Conservation (phyloP, 2,329 filamentous ascomycete genomes). For the Iodosphaeria phyllophila region DNA sequence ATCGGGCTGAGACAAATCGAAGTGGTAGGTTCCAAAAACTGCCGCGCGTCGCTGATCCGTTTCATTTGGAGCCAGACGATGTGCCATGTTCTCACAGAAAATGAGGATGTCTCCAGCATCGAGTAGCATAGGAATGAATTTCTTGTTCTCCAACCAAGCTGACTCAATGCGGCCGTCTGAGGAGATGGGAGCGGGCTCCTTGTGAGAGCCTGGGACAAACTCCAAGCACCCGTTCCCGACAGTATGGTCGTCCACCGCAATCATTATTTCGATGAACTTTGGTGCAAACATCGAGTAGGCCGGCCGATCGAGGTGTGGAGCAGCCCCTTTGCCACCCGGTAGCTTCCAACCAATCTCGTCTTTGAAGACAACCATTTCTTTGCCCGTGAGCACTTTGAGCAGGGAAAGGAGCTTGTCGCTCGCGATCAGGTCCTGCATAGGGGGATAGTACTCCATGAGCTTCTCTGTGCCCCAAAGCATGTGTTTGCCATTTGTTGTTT, state of each 20-base stretch:
- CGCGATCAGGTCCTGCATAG: not conserved
- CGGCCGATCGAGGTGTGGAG: not conserved
- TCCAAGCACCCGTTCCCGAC: constrained; percentile 1
- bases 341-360: not conserved
- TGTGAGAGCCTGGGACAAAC: constrained; percentile 1
- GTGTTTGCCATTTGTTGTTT: not conserved
- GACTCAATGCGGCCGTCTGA: not conserved
- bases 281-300: not conserved
- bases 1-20: too few species aligned
- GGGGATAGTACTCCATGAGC: not conserved
- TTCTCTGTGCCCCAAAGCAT: not conserved
- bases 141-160: not conserved
- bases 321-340: not conserved
- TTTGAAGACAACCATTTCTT: not conserved
- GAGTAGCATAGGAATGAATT: not conserved
- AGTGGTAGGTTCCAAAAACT: constrained; percentile 1
- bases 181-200: not conserved
- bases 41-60: not conserved
- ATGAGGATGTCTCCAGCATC: not conserved
- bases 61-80: not conserved
- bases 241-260: not conserved
- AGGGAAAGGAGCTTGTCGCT: not conserved
- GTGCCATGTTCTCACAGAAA: not conserved
- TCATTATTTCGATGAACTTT: constrained; percentile 1
- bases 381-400: not conserved